A percentile compares a stretch with the other conserved stretches of the same genome.
These are phyloP conservation scores for Zhuliangozyma parablackwelliae DNA, from an alignment of 1,139 yeast genomes.

Conservation along the genomic window DNA sequence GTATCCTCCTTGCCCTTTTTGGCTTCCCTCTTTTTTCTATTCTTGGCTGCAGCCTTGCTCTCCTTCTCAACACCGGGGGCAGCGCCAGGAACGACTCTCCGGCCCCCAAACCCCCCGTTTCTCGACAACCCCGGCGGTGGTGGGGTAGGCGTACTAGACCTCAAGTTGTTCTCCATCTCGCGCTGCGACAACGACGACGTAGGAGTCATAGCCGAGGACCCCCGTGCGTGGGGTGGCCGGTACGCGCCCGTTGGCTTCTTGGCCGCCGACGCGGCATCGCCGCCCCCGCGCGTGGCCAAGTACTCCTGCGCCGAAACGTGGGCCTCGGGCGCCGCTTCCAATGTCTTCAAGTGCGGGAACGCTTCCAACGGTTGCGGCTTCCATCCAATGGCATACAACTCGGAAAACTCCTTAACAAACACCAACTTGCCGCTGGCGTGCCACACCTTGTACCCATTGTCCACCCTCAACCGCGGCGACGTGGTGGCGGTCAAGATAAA, in stretches of 20 bases:
- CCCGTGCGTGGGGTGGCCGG: slow-evolving; percentile 93
- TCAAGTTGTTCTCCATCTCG: slow-evolving; percentile 38
- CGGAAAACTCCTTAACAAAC: slow-evolving; percentile 73
- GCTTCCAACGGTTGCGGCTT: slow-evolving; percentile 62
- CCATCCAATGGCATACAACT: slow-evolving; percentile 82
- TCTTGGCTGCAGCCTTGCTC: slow-evolving; percentile 66
- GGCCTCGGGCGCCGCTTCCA: slow-evolving; percentile 60
- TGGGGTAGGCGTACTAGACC: slow-evolving; percentile 15
- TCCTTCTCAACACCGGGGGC: slow-evolving; percentile 40
- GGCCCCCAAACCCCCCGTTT: slow-evolving; percentile 17
- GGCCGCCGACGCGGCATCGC: slow-evolving; percentile 31
- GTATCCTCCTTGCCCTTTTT: slow-evolving; percentile 33
- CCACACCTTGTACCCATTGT: slow-evolving; percentile 92
- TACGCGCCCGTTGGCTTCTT: slow-evolving; percentile 78
- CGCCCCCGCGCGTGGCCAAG: slow-evolving; percentile 40
- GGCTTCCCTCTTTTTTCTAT: slow-evolving; percentile 75
- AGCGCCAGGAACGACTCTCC: slow-evolving; percentile 40
- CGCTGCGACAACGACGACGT: slow-evolving; percentile 54
- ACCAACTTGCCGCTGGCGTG: slow-evolving; percentile 82
- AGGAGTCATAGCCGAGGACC: slow-evolving; percentile 28
- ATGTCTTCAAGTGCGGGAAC: slow-evolving; percentile 54
- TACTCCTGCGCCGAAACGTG: slow-evolving; percentile 64
- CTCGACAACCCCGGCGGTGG: slow-evolving; percentile 15
- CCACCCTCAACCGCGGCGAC: slow-evolving; percentile 94
- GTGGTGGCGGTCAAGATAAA: slow-evolving; percentile 93